Evolutionary conservation across 495 filamentous ascomycete genomes (phyloP), one percentile per base, ranked within the genome.

Genomic region (Penicillium taxi): DNA sequence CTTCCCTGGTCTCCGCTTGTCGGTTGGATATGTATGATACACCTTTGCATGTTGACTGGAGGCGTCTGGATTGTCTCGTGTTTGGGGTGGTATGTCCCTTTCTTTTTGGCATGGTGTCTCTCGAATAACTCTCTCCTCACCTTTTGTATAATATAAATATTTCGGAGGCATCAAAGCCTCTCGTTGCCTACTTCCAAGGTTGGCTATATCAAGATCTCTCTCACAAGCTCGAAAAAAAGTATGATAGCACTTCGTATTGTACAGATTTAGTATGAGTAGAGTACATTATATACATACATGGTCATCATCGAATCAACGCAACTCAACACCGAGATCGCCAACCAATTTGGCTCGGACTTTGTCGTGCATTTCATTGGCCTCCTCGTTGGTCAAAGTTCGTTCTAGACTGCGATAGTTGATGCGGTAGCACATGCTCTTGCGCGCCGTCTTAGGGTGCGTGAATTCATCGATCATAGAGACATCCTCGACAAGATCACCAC

Each of bases 321-420:
- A 61, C 58, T 96, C 84, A 11, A 96, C 85, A 1, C 84, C 81
- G 34, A 94, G 61, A 37, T 72, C 75, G 37, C 72, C 61, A 19
- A 81, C 78, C 37, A 96, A 53, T 34, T 65, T 68, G 35, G 63
- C 48, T 13, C 64, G 59, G 24, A 96, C 76, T 50, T 62, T 49
- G 9, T 77, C 67, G 60, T 98, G 90, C 48, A 94, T 58, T 16
- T 66, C 62, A 55, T 94, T 94, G 4, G 74, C 69, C 66, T 93
- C 83, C 33, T 68, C 65, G 36, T 86, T 90, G 17, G 75, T 91
- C 61, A 98, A 63, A 6, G 93, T 98, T 46, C 77, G 72, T 61
- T 96, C 90, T 47, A 95, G 59, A 54, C 85, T 89, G 26, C 89
- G 70, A 52, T 96, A 98, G 54, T 86, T 90, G 50, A 96, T 81